Conservation (phyloP, 1,284 basidiomycete genomes). For the Leucocoprinus gongylophorus region DNA sequence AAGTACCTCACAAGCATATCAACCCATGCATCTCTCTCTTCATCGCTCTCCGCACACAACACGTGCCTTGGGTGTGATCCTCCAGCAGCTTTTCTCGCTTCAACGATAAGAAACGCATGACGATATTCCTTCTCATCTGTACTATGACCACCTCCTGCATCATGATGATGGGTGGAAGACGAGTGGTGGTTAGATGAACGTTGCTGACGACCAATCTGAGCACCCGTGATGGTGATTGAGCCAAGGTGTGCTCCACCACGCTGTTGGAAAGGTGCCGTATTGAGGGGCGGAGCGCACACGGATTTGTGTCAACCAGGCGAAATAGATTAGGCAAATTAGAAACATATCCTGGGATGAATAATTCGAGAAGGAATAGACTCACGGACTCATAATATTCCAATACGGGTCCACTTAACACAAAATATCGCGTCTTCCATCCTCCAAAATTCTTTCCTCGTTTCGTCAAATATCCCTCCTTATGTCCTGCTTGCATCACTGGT, state of each 20-base stretch:
- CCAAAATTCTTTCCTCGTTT: constrained; percentile 97
- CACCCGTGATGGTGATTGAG: constrained; percentile 78
- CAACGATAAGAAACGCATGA: constrained; percentile 96
- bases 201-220: constrained; percentile 75
- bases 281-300: too few relatives aligned
- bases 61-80: constrained; percentile 81
- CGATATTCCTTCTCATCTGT: constrained; percentile 87
- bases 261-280: constrained; percentile 32
- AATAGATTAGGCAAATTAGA: constrained; percentile 5
- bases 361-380: constrained; percentile 30
- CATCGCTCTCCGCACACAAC: constrained; percentile 92
- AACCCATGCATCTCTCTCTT: constrained; percentile 91
- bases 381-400: constrained; percentile 95
- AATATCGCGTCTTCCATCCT: constrained; percentile 93
- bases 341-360: neutral
- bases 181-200: constrained; percentile 30
- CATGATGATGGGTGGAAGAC: neutral
- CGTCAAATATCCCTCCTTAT: constrained; percentile 94
- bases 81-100: constrained; percentile 66
- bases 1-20: constrained; percentile 86
- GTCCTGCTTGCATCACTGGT: constrained; percentile 71
- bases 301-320: neutral
- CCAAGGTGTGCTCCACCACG: constrained; percentile 88
- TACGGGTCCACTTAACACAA: constrained; percentile 80
- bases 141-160: constrained; percentile 29